Base-by-base conservation (phyloP, 352 stramenopile species). In the Phytophthora quininea region DNA sequence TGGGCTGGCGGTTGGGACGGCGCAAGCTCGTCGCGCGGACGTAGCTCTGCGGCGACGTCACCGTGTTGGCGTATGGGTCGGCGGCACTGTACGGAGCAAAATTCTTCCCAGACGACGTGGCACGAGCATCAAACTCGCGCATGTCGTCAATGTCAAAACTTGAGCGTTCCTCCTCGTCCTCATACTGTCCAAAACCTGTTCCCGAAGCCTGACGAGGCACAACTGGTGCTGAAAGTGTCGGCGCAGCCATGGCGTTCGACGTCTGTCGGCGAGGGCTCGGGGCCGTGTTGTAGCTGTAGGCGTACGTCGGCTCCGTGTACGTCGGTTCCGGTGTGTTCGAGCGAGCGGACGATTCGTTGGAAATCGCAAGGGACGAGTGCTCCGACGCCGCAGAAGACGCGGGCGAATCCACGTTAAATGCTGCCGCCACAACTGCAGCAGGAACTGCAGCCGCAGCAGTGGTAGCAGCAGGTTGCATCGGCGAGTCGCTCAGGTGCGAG, bases 111-210 rank as follows among this genome's bases (percentile, higher is more conserved):
- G 57, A 72, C 24, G 65, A 65, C 12, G 62, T 72, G n/a, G 68
- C 69, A 45, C 52, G 76, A 40, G 70, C 78, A 31, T 91, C 82
- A 1, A 81, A 84, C 67, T 86, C 77, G 29, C 85, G 85, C 75
- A 91, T 88, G 69, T 93, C 82, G 46, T 93, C 85, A 50, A 95
- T 86, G 64, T 95, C 86, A 66, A 94, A 95, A 67, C 88, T 95
- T 8, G 84, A 88, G 46, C 88, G 88, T 9, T 78, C 71, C 12
- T 82, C 67, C 33, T 84, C 71, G 30, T 82, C 68, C 2, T 82
- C 65, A 35, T 46, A 71, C 19, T 76, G 68, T 5, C 82, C 60
- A 14, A 76, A 73, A 30, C 62, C 72, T 6, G 66, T 57, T 19
- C 58, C 30, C 55, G 54, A 67, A 19, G 57, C 56, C 10, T 67